A percentile compares a stretch with the other conserved stretches of the same genome.
Conservation (phyloP, 2,329 filamentous ascomycete genomes). For the Cladosporium sp. region DNA sequence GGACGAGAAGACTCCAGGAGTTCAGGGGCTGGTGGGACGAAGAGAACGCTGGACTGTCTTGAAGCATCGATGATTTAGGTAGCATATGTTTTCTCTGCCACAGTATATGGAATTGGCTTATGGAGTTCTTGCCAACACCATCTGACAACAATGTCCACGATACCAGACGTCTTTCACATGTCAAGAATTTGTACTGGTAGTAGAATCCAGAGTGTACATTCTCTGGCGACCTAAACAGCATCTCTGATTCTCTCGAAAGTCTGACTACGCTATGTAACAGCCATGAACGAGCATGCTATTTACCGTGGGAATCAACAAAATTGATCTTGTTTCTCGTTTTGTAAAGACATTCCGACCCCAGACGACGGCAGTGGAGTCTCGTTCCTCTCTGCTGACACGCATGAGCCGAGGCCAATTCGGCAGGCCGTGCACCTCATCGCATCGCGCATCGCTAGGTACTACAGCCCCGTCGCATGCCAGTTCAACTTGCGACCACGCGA, state of each 20-base stretch:
- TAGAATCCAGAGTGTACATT: not conserved
- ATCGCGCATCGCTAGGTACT: slow-evolving; percentile 4
- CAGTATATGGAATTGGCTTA: not conserved
- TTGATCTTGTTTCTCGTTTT: not conserved
- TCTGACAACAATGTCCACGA: not conserved
- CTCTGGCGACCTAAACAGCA: not conserved
- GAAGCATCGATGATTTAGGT: not conserved
- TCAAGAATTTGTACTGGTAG: not conserved
- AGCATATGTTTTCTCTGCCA: not conserved
- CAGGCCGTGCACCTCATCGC: slow-evolving; percentile 6
- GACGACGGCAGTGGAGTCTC: not conserved
- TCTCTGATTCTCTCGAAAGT: not conserved
- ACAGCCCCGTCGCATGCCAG: slow-evolving; percentile 2
- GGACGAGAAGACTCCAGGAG: slow-evolving; percentile 50
- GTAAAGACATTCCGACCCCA: not conserved
- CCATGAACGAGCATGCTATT: not conserved
- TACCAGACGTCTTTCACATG: not conserved
- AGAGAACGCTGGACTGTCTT: slow-evolving; percentile 36
- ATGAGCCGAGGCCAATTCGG: not conserved
- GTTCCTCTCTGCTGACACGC: not conserved
- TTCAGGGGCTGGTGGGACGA: slow-evolving; percentile 59
- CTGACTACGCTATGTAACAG: not conserved
- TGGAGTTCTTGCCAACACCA: not conserved
- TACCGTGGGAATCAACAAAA: not conserved
- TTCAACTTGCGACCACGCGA: not conserved